A percentile compares a stretch with the other conserved stretches of the same genome.
These are phyloP conservation scores for Truncatella angustata DNA, from an alignment of 2,329 filamentous ascomycete genomes.

Conservation along the genomic window DNA sequence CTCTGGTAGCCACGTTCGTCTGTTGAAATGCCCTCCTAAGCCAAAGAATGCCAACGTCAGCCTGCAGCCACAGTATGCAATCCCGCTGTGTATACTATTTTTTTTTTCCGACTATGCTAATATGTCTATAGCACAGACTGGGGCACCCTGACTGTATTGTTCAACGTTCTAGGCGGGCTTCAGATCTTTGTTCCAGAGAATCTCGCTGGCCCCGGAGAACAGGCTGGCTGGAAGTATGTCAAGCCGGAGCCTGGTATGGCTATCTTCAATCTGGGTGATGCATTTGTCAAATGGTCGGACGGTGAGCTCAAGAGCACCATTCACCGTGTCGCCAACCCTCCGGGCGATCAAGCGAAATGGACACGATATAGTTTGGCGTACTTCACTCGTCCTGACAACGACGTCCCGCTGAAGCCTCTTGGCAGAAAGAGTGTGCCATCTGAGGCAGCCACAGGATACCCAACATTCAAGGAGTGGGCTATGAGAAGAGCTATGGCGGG, in stretches of 20 bases:
- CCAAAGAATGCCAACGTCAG: constrained; percentile 9
- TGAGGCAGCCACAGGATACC: constrained; percentile 8
- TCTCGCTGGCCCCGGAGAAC: constrained; percentile 11
- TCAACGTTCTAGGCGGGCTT: constrained; percentile 14
- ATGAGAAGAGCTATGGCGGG: constrained; percentile 15
- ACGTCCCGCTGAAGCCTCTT: constrained; percentile 12
- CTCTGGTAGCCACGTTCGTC: constrained; percentile 15
- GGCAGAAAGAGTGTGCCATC: constrained; percentile 10
- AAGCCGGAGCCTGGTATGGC: constrained; percentile 16
- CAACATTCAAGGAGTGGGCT: constrained; percentile 16
- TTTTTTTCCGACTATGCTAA: not conserved
- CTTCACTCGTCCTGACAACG: constrained; percentile 14
- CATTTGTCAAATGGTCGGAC: constrained; percentile 16
- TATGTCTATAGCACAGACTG: constrained; percentile 11
- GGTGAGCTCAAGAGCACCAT: constrained; percentile 15
- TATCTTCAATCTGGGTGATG: constrained; percentile 15
- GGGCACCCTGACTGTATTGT: constrained; percentile 14
- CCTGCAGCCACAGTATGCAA: constrained; percentile 14
- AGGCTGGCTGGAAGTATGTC: constrained; percentile 14
- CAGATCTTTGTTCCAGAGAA: constrained; percentile 13
- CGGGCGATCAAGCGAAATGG: constrained; percentile 12
- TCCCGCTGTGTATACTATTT: not conserved
- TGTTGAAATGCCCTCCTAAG: constrained; percentile 13
- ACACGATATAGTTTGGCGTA: constrained; percentile 15
- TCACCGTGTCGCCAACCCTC: constrained; percentile 13